Base-by-base conservation (phyloP, 495 filamentous ascomycete species). In the Penicillium argentinense region DNA sequence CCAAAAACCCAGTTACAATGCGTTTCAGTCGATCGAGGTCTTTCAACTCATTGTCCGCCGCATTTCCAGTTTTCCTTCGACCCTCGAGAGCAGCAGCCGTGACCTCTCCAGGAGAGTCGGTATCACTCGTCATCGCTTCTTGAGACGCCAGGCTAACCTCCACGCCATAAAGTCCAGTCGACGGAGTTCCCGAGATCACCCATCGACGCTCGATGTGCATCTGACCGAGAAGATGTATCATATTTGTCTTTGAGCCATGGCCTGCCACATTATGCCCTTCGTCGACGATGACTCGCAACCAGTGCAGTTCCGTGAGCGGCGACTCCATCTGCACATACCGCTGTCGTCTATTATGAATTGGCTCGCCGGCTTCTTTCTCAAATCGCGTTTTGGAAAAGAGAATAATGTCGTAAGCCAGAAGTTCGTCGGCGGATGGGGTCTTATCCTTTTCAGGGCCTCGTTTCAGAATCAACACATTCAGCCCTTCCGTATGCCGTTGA, bases 171-270 rank as follows among this genome's bases (percentile, higher is more conserved):
- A 97, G 74, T 29, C 89, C 85, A 47, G 79, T 83, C 8, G 91
- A 88, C 11, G 92, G 92, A 0, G 92, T 97, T 42, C 91, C 92
- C 2, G 89, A 93, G 3, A 96, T 87, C 12, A 96, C 79, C 92
- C 92, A 97, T 16, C 86, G 80, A 9, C 88, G 77, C 25, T 89
- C 80, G 17, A 89, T 76, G 23, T 80, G 75, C 5, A 97, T 72
- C 37, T 77, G 73, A 16, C 86, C 78, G 0, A 92, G 69, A 7
- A 89, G 76, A 22, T 77, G 72, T 27, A 85, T 78, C 27, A 90
- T 74, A 34, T 87, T 84, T 12, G 79, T 85, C 45, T 76, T 81
- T 26, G 70, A 69, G 11, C 77, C 79, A 13, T 69, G 63, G 4
- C 77, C 72, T 0, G 86, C 85, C 29, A 95, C 82, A 30, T 79